These are phyloP conservation scores for Podospora pseudocomata DNA, from an alignment of 495 filamentous ascomycete species.

Conservation along the genomic window DNA sequence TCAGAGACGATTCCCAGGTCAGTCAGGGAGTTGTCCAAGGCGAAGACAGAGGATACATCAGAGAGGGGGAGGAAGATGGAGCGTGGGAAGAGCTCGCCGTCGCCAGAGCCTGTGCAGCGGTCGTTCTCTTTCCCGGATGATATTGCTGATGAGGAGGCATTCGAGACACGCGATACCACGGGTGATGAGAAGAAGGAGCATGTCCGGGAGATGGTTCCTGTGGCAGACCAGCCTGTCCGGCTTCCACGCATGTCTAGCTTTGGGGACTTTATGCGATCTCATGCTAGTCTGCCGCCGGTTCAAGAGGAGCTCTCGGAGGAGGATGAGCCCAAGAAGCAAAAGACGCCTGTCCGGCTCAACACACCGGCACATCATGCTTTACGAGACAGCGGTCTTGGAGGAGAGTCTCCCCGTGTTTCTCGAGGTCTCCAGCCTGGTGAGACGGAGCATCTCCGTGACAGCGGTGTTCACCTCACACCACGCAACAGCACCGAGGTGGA, in stretches of 20 bases:
- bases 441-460: constrained; percentile 44
- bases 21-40: constrained; percentile 15
- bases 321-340: constrained; percentile 26
- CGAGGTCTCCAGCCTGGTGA: constrained; percentile 27
- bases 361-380: too few relatives aligned
- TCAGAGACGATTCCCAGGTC: constrained; percentile 36
- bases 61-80: constrained; percentile 15
- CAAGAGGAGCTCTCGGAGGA: constrained; percentile 40
- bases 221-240: constrained; percentile 10
- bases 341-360: constrained; percentile 3
- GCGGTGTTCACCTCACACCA: constrained; percentile 47
- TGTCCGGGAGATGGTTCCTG: neutral
- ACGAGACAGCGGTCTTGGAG: constrained; percentile 47
- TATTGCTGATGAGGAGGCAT: constrained; percentile 38
- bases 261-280: constrained; percentile 37
- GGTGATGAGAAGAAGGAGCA: constrained; percentile 11
- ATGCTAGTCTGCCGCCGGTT: constrained; percentile 41
- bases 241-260: constrained; percentile 31
- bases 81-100: constrained; percentile 19
- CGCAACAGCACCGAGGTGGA: constrained; percentile 20
- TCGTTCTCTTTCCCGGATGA: constrained; percentile 37
- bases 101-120: constrained; percentile 29
- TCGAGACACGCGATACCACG: constrained; percentile 22
- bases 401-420: constrained; percentile 41
- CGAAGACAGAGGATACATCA: constrained; percentile 8